phyloP scores from a whole-genome alignment of 345 rosid species.

The Linum usitatissimum region DNA sequence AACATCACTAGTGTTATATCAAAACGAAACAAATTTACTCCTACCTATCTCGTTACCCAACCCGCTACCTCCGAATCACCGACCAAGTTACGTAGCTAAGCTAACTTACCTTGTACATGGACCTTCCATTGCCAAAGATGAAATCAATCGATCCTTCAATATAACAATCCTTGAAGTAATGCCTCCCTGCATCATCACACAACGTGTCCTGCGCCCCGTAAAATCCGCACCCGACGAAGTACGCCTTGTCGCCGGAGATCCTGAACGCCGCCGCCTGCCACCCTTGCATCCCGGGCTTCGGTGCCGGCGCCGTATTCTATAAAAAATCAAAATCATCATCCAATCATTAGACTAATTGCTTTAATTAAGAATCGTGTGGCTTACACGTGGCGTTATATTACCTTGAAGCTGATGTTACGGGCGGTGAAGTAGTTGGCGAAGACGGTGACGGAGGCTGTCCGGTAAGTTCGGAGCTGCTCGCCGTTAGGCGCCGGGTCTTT shows the following conservation, averaged over 20 bases:
- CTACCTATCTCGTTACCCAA: no score
- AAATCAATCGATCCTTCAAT: conserved; percentile 92
- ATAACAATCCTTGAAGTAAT: conserved; percentile 84
- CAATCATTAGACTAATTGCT: not conserved
- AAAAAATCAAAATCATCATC: not conserved
- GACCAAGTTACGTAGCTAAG: no score
- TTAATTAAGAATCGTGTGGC: no score
- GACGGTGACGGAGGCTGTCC: conserved; percentile 85
- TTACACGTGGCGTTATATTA: no score
- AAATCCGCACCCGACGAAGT: conserved; percentile 81
- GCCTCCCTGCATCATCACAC: conserved; percentile 90
- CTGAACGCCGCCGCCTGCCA: conserved; percentile 94
- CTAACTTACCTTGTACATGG: conserved; percentile 89
- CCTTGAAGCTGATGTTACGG: conserved; percentile 87
- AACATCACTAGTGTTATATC: no score
- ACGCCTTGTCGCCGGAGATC: conserved; percentile 87
- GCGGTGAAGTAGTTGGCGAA: conserved; percentile 79
- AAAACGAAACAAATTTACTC: no score
- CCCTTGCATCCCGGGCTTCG: conserved; percentile 86
- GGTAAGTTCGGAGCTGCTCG: conserved; percentile 82
- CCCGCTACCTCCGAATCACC: no score
- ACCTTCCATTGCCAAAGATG: conserved; percentile 91
- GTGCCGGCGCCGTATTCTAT: conserved; percentile 92
- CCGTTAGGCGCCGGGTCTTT: conserved; percentile 74
- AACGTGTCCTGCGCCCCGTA: conserved; percentile 93